Base-by-base conservation (phyloP, 495 filamentous ascomycete species). In the Peziza echinospora region DNA sequence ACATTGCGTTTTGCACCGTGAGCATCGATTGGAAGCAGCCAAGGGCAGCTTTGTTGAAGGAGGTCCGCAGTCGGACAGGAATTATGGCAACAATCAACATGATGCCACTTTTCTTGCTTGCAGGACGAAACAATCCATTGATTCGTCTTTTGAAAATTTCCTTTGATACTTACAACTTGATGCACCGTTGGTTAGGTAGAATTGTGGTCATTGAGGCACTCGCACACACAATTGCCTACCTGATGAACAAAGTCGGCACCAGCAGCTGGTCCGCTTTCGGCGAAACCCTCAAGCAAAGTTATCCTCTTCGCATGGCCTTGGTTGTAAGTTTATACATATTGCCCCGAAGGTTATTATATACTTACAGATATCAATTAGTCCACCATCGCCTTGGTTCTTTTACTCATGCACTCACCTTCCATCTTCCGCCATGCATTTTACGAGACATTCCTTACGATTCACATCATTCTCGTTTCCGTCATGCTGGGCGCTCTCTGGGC, bases 181-280 rank as follows among this genome's bases (percentile, higher is more conserved):
- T 96, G 24, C 89, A 97, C 61, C 77, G 89, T 28, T 97, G 89
- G 87, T 76, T 96, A 46, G 89, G 87, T 21, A 80, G 89, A 17
- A 76, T 93, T 21, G 74, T 91, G 5, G 76, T 81, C 17, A 40
- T 87, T 11, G 81, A 97, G 60, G 67, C 76, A 5, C 37, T 93
- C 42, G 67, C 76, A 10, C 89, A 96, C 58, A 80, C 78, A 3
- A 42, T 69, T 41, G 77, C 80, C 30, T 99, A 75, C 71, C 37
- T 48, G 23, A 28, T 49, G 11, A 21, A 43, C 3, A 61, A 61
- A 41, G 49, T 49, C 6, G 48, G 49, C 23, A 47, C 9, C 34
- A 49, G 47, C 48, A 65, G 73, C 25, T 76, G 69, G 71, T 51
- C 42, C 8, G 60, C 53, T 17, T 63, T 71, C 10, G 56, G 63